Conservation (phyloP, 1,284 basidiomycete species). For the Coniferiporia sulphurascens region DNA sequence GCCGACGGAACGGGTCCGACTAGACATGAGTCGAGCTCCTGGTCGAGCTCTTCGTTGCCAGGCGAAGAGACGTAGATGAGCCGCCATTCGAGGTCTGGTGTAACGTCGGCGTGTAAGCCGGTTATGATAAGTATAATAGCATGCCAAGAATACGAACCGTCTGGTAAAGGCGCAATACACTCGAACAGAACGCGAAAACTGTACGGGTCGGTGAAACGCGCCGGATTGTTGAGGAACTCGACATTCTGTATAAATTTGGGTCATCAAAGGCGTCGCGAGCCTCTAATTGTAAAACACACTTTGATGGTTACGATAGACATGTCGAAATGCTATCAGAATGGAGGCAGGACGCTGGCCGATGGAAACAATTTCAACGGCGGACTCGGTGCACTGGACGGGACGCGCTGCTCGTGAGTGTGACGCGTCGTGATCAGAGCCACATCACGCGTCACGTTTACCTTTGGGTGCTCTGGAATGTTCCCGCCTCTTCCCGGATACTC, state of each 20-base stretch:
- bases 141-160: slow-evolving; percentile 51
- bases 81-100: slow-evolving; percentile 39
- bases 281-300: background rate
- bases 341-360: background rate
- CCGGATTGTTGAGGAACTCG: slow-evolving; percentile 91
- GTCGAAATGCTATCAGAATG: background rate
- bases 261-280: background rate
- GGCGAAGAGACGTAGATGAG: slow-evolving; percentile 97
- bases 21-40: slow-evolving; percentile 93
- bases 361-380: background rate
- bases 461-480: background rate
- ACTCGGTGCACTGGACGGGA: background rate
- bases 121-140: no score
- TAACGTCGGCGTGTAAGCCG: no score
- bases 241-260: slow-evolving; percentile 49
- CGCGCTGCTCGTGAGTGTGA: background rate
- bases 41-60: slow-evolving; percentile 86
- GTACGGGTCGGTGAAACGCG: slow-evolving; percentile 87
- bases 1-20: slow-evolving; percentile 92
- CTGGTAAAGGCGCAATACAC: slow-evolving; percentile 88
- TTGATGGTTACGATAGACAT: slow-evolving; percentile 20
- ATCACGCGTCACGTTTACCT: background rate
- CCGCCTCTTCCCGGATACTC: no score
- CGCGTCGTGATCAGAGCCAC: background rate
- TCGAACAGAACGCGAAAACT: slow-evolving; percentile 97